These are phyloP conservation scores for Cutaneotrichosporon cyanovorans DNA, from an alignment of 1,284 basidiomycete species.

Conservation along the genomic window DNA sequence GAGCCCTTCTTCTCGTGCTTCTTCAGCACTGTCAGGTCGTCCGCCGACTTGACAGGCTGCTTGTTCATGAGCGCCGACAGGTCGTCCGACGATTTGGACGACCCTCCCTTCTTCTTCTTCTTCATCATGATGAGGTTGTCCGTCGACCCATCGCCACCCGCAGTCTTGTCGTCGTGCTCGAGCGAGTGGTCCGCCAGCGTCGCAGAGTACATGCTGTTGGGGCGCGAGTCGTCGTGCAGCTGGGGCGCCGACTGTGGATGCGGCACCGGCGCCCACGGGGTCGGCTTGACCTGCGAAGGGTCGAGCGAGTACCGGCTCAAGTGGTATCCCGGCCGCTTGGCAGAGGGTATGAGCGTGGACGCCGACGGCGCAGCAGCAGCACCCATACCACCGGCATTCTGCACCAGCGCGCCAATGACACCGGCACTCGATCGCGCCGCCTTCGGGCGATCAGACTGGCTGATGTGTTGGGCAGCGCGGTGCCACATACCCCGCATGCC, in stretches of 20 bases:
- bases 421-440: conserved; percentile 56
- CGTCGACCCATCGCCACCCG: conserved; percentile 18
- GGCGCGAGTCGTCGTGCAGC: conserved; percentile 1
- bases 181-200: conserved; percentile 15
- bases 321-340: conserved; percentile 61
- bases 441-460: conserved; percentile 48
- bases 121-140: not conserved
- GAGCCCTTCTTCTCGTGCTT: conserved; percentile 17
- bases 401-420: conserved; percentile 65
- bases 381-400: conserved; percentile 59
- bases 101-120: not conserved
- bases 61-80: conserved; percentile 1
- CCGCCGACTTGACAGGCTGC: conserved; percentile 20
- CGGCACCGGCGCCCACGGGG: too few species aligned
- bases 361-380: conserved; percentile 56
- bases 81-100: not conserved
- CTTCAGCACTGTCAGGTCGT: conserved; percentile 29
- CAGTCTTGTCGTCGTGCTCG: too few species aligned
- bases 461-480: conserved; percentile 17
- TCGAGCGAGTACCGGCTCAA: conserved; percentile 52
- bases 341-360: conserved; percentile 56
- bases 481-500: conserved; percentile 16
- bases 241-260: not conserved
- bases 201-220: not conserved
- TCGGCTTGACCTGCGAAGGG: not conserved